Evolutionary conservation across 2,329 filamentous ascomycete genomes (phyloP).

Genomic region (Verticillium dahliae): DNA sequence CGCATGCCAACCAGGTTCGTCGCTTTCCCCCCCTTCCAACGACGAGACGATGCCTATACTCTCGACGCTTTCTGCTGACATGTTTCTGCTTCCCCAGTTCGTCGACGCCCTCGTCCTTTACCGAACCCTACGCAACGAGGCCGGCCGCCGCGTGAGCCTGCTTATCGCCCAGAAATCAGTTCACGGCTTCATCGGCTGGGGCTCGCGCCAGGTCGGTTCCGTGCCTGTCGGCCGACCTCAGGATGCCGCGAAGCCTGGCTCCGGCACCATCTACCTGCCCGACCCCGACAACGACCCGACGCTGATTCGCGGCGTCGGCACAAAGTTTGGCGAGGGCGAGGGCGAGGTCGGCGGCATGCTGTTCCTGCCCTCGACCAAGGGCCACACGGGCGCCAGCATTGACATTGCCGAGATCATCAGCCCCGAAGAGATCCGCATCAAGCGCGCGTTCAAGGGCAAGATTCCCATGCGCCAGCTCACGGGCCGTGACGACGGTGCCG

Average conservation of each 20-base stretch:
- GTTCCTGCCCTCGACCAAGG: conserved; percentile 79
- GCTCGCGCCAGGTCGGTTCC: conserved; percentile 77
- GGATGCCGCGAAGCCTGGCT: conserved; percentile 74
- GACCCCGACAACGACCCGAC: conserved; percentile 81
- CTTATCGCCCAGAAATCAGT: conserved; percentile 96
- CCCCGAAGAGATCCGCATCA: conserved; percentile 74
- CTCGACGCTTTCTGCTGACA: not conserved
- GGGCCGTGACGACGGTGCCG: conserved; percentile 65
- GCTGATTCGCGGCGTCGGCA: conserved; percentile 70
- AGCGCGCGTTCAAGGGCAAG: conserved; percentile 77
- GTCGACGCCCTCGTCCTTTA: conserved; percentile 93
- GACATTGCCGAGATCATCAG: conserved; percentile 79
- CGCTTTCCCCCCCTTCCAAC: not conserved
- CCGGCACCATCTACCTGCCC: conserved; percentile 79
- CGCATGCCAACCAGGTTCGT: conserved; percentile 87
- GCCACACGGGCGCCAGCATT: conserved; percentile 66
- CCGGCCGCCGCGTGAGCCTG: conserved; percentile 81
- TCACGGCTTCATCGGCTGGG: conserved; percentile 83
- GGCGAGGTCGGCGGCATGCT: conserved; percentile 76
- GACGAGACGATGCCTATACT: no score
- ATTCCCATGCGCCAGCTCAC: conserved; percentile 76
- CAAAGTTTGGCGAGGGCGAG: conserved; percentile 68
- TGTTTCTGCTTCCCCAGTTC: conserved; percentile 51
- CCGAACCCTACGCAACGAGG: conserved; percentile 80
- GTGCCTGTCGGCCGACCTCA: conserved; percentile 91